Evolutionary conservation across 441 rosid genomes (phyloP).

Genomic region (Syzygium malaccense): DNA sequence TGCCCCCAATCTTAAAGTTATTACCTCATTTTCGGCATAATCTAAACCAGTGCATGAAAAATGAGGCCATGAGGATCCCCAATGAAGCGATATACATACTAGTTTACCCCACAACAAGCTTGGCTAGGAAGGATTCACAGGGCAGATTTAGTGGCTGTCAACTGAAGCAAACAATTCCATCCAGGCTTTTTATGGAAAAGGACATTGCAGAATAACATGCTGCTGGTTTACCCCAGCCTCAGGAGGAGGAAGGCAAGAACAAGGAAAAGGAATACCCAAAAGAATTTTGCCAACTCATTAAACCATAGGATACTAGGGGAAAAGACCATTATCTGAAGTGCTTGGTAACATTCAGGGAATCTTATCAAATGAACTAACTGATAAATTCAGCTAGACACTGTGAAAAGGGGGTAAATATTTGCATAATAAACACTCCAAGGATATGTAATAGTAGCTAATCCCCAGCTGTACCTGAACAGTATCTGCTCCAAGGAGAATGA

Average conservation of each 20-base stretch:
- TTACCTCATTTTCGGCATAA: not conserved
- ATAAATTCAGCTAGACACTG: not conserved
- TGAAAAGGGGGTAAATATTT: not conserved
- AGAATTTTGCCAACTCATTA: not conserved
- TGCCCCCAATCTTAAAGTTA: not conserved
- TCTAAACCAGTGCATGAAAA: not conserved
- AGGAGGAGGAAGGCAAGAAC: not conserved
- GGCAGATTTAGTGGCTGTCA: not conserved
- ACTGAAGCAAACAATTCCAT: not conserved
- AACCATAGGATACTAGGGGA: not conserved
- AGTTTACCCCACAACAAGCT: not conserved
- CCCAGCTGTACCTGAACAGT: conserved; percentile 68
- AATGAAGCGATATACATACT: not conserved
- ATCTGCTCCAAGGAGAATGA: conserved; percentile 85
- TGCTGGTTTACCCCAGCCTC: not conserved
- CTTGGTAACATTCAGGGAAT: not conserved
- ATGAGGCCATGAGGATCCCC: not conserved
- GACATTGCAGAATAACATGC: not conserved
- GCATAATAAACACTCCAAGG: not conserved
- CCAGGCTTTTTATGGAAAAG: not conserved
- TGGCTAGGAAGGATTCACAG: not conserved
- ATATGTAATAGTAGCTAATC: not conserved
- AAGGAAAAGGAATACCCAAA: not conserved
- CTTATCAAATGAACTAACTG: not conserved
- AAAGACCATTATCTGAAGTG: not conserved